Conservation (phyloP, 441 rosid genomes). For the Iberis amara region DNA sequence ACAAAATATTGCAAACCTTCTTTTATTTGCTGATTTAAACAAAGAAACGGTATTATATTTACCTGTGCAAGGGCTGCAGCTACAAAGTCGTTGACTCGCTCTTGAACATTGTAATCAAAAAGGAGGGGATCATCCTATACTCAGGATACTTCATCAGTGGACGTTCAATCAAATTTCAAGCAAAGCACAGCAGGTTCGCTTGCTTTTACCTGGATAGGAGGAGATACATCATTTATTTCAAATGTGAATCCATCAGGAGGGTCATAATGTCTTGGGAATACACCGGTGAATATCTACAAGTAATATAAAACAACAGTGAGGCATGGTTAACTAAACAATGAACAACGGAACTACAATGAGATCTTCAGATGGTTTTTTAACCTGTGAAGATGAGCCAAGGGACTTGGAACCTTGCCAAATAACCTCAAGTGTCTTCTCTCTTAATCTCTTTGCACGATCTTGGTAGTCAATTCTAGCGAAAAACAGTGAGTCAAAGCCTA, state of each 20-base stretch:
- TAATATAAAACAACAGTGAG: conserved; percentile 15
- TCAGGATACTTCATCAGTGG: conserved; percentile 26
- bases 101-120: conserved; percentile 66
- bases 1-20: background rate
- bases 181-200: conserved; percentile 6
- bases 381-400: conserved; percentile 73
- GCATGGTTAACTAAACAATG: background rate
- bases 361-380: conserved; percentile 16
- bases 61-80: conserved; percentile 71
- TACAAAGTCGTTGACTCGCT: conserved; percentile 62
- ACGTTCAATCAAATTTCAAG: conserved; percentile 19
- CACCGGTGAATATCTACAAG: conserved; percentile 61
- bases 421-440: conserved; percentile 66
- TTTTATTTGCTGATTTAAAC: background rate
- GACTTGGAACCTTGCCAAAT: conserved; percentile 71
- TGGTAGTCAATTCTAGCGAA: conserved; percentile 79
- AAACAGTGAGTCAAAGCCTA: conserved; percentile 69
- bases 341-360: conserved; percentile 10
- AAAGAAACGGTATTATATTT: conserved; percentile 2
- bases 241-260: conserved; percentile 71
- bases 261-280: conserved; percentile 66
- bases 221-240: conserved; percentile 64
- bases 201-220: conserved; percentile 60
- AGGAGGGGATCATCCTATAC: conserved; percentile 55
- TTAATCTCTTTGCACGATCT: conserved; percentile 63